phyloP scores from a whole-genome alignment of 2,329 filamentous ascomycete species.

The Trichoderma koningii region DNA sequence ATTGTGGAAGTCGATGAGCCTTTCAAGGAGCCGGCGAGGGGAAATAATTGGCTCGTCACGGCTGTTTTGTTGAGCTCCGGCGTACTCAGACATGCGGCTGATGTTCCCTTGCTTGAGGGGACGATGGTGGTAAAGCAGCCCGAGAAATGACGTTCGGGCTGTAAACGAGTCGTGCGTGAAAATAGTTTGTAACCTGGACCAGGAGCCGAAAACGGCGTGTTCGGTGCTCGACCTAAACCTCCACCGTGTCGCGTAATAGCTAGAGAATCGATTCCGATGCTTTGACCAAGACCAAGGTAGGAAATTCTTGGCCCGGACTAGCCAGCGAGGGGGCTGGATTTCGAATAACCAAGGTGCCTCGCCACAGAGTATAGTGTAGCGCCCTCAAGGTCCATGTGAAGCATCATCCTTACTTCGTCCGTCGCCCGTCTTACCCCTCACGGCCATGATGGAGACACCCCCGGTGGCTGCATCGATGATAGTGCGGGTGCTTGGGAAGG shows the following conservation, averaged over 20 bases:
- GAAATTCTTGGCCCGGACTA: constrained; percentile 2
- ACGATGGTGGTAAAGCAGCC: constrained; percentile 5
- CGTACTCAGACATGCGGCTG: constrained; percentile 4
- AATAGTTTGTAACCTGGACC: background rate
- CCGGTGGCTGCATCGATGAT: constrained; percentile 20
- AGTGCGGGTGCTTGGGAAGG: constrained; percentile 6
- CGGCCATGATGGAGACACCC: constrained; percentile 15
- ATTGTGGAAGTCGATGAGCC: constrained; percentile 6
- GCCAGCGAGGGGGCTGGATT: constrained; percentile 18
- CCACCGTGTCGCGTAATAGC: constrained; percentile 1
- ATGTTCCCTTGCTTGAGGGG: background rate
- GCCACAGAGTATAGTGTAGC: constrained; percentile 20
- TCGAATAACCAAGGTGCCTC: constrained; percentile 19
- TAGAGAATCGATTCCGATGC: constrained; percentile 17
- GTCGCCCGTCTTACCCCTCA: constrained; percentile 15
- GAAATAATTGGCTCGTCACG: background rate
- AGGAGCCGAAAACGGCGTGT: background rate
- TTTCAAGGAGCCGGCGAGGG: background rate
- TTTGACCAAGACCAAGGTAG: constrained; percentile 17
- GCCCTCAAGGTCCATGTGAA: constrained; percentile 22
- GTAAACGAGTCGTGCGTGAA: background rate
- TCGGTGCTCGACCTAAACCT: background rate
- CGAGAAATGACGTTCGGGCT: constrained; percentile 18
- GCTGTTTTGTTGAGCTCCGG: constrained; percentile 6
- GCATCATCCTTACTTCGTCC: constrained; percentile 1